A percentile compares a stretch with the other conserved stretches of the same genome.
phyloP scores from a whole-genome alignment of 1,284 basidiomycete species.

The Earliella scabrosa region DNA sequence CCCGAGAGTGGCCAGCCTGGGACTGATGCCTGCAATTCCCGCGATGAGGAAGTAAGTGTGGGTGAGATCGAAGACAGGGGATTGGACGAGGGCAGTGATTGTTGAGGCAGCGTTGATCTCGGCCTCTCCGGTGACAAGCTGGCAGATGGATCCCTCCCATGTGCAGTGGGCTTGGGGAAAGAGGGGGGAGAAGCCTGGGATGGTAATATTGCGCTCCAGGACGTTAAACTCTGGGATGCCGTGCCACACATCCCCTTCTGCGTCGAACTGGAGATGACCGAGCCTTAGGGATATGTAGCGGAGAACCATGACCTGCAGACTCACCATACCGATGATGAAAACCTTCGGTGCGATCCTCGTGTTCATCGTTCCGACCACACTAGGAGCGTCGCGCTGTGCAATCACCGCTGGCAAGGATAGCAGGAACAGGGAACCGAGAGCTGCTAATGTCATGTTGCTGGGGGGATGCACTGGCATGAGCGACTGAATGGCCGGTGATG shows the following conservation, averaged over 20 bases:
- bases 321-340: too few species aligned
- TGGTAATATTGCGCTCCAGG: slow-evolving; percentile 37
- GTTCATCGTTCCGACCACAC: too few species aligned
- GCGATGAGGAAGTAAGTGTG: slow-evolving; percentile 52
- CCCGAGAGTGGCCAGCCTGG: slow-evolving; percentile 45
- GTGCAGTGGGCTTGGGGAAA: slow-evolving; percentile 50
- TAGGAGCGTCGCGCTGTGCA: too few species aligned
- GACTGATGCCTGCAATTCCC: slow-evolving; percentile 52
- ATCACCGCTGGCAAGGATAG: too few species aligned
- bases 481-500: too few species aligned
- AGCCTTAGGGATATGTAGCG: too few species aligned
- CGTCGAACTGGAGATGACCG: slow-evolving; percentile 17
- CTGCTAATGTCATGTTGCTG: too few species aligned
- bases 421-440: too few species aligned
- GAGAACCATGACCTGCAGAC: too few species aligned
- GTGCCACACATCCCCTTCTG: slow-evolving; percentile 20
- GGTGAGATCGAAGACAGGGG: slow-evolving; percentile 45
- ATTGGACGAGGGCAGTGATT: slow-evolving; percentile 41
- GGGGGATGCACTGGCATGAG: too few species aligned
- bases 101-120: slow-evolving; percentile 55
- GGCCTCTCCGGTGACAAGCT: slow-evolving; percentile 40
- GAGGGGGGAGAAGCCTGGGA: slow-evolving; percentile 48
- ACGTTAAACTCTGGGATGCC: slow-evolving; percentile 35
- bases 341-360: too few species aligned
- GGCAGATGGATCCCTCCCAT: slow-evolving; percentile 42